A percentile compares a stretch with the other conserved stretches of the same genome.
Evolutionary conservation across 805 yeast genomes (phyloP).

Genomic region (Yamadazyma philogaea): DNA sequence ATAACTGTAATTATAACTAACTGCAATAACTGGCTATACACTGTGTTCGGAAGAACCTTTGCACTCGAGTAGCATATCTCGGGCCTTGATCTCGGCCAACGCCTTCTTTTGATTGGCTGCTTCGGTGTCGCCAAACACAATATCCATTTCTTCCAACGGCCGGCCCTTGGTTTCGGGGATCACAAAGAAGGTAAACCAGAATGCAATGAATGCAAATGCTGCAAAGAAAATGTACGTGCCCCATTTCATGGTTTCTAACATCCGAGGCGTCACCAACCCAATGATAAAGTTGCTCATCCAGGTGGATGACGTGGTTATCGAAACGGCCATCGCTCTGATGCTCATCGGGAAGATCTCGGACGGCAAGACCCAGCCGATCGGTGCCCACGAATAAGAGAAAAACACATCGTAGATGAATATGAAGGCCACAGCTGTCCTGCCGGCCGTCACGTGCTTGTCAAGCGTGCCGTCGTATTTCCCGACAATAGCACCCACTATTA

Average conservation of each 20-base stretch:
- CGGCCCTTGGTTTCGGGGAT: slow-evolving; percentile 79
- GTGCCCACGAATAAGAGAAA: slow-evolving; percentile 30
- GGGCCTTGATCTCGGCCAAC: slow-evolving; percentile 7
- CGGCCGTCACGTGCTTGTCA: slow-evolving; percentile 17
- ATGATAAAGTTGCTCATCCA: slow-evolving; percentile 38
- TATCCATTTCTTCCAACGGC: slow-evolving; percentile 70
- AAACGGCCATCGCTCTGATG: slow-evolving; percentile 36
- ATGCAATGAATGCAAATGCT: slow-evolving; percentile 21
- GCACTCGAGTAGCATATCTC: background rate
- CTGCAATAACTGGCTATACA: too few species aligned
- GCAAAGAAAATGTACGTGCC: slow-evolving; percentile 25
- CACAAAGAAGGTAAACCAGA: slow-evolving; percentile 31
- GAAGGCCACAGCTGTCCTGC: slow-evolving; percentile 37
- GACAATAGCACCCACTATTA: slow-evolving; percentile 22
- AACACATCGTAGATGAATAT: slow-evolving; percentile 30
- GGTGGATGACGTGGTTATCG: slow-evolving; percentile 37
- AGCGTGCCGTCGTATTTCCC: slow-evolving; percentile 15
- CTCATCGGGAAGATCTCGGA: slow-evolving; percentile 40
- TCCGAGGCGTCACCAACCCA: slow-evolving; percentile 37
- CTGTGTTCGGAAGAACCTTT: background rate
- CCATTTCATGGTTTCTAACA: slow-evolving; percentile 24
- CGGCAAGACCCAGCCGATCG: slow-evolving; percentile 39
- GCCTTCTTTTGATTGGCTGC: slow-evolving; percentile 11
- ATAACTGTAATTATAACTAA: too few species aligned
- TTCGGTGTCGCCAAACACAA: slow-evolving; percentile 15